Percentiles rank a stretch among this genome's conserved stretches.
Evolutionary conservation across 306 rosid genomes (phyloP).

Genomic region (Pterocarpus santalinus): DNA sequence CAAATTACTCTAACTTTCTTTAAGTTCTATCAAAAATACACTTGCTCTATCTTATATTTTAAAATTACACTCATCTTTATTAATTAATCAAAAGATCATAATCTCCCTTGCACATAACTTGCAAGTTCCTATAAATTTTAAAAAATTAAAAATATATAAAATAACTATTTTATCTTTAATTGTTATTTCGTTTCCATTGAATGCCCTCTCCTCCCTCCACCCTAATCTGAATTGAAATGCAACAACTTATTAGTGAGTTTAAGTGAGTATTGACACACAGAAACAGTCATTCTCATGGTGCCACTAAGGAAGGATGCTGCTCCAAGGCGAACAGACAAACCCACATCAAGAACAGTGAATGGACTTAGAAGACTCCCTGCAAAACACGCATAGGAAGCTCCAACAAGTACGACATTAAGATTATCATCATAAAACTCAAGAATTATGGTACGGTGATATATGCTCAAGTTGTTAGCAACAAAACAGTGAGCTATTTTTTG

Average conservation of each 20-base stretch:
- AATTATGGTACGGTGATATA: background rate
- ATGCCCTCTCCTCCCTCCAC: no score
- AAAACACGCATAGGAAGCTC: conserved; percentile 86
- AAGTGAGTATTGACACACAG: conserved; percentile 79
- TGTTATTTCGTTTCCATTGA: no score
- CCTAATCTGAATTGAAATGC: no score
- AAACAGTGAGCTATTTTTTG: background rate
- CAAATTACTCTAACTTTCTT: no score
- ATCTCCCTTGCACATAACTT: no score
- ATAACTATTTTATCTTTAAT: no score
- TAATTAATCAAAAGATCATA: no score
- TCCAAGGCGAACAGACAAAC: conserved; percentile 79
- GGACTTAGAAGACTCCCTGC: conserved; percentile 66
- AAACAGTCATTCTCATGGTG: conserved; percentile 94
- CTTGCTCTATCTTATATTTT: no score
- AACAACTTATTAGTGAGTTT: conserved; percentile 72
- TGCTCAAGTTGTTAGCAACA: background rate
- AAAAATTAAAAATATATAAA: no score
- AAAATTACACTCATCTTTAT: no score
- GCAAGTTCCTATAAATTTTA: no score
- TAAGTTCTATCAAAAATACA: no score
- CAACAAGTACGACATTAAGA: conserved; percentile 69
- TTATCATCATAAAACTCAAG: conserved; percentile 22
- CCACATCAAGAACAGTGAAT: conserved; percentile 62
- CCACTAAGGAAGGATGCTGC: conserved; percentile 93